Evolutionary conservation across 805 yeast species (phyloP).

Genomic region (Nakazawaea wickerhamii): DNA sequence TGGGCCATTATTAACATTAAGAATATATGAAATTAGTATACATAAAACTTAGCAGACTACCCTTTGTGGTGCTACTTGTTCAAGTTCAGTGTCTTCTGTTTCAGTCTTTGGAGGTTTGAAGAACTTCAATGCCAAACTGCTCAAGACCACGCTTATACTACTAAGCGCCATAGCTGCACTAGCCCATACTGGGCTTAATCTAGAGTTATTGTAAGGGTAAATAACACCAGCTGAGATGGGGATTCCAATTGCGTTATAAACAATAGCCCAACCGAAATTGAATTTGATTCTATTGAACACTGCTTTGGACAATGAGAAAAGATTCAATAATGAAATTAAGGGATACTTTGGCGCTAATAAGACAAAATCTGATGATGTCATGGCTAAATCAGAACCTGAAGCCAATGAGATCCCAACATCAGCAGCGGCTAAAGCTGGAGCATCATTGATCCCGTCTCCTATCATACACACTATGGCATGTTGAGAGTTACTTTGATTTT

Average conservation of each 20-base stretch:
- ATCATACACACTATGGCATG: constrained; percentile 60
- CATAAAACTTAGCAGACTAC: not conserved
- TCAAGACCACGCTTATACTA: constrained; percentile 51
- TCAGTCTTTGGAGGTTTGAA: constrained; percentile 33
- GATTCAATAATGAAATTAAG: constrained; percentile 44
- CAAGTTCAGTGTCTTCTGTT: not conserved
- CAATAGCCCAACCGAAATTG: constrained; percentile 55
- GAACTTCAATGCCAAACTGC: constrained; percentile 47
- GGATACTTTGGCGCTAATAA: constrained; percentile 50
- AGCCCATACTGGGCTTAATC: constrained; percentile 61
- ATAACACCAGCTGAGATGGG: constrained; percentile 68
- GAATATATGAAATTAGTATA: no score
- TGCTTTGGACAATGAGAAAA: constrained; percentile 44
- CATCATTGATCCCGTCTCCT: constrained; percentile 82
- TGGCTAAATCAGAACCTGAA: constrained; percentile 70
- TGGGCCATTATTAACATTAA: no score
- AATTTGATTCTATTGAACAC: constrained; percentile 50
- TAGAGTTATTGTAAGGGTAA: constrained; percentile 48
- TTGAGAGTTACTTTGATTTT: constrained; percentile 14
- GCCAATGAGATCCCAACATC: constrained; percentile 77
- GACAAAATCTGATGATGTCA: constrained; percentile 70
- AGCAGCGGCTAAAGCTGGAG: constrained; percentile 71
- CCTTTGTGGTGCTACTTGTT: not conserved
- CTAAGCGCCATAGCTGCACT: constrained; percentile 63
- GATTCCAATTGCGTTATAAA: constrained; percentile 51